Evolutionary conservation across 73 alveolate species (phyloP).

Genomic region (Symbiodinium pilosum): DNA sequence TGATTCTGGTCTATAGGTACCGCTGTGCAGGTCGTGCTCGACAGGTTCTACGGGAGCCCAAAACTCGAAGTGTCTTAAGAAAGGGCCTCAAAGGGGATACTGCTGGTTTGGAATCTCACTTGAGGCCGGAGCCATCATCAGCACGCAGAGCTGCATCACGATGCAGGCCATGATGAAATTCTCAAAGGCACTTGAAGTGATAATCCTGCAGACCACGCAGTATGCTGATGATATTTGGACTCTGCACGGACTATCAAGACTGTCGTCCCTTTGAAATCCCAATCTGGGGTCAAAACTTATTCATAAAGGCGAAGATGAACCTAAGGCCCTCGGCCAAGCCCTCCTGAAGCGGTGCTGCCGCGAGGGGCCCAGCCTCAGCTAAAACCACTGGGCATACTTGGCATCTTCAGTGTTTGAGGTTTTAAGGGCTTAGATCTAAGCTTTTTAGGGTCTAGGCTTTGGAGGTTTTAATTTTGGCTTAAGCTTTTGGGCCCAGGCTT

Average conservation of each 20-base stretch:
- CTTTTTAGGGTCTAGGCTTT: too few relatives aligned
- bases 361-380: conserved; percentile 66
- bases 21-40: too few relatives aligned
- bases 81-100: background rate
- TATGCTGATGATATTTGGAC: too few relatives aligned
- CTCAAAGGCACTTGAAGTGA: conserved; percentile 95
- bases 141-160: conserved; percentile 87
- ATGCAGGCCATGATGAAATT: conserved; percentile 95
- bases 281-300: conserved; percentile 43
- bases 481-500: too few relatives aligned
- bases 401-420: too few relatives aligned
- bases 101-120: background rate
- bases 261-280: conserved; percentile 35
- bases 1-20: too few relatives aligned
- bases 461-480: too few relatives aligned
- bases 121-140: conserved; percentile 31
- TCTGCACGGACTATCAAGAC: too few relatives aligned
- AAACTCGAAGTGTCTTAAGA: background rate
- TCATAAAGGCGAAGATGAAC: too few relatives aligned
- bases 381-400: too few relatives aligned
- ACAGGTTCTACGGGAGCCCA: background rate
- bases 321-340: too few relatives aligned
- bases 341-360: conserved; percentile 92
- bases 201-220: conserved; percentile 40
- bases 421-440: too few relatives aligned